Base-by-base conservation (phyloP, 164 flowering plant species). In the Houttuynia cordata region DNA sequence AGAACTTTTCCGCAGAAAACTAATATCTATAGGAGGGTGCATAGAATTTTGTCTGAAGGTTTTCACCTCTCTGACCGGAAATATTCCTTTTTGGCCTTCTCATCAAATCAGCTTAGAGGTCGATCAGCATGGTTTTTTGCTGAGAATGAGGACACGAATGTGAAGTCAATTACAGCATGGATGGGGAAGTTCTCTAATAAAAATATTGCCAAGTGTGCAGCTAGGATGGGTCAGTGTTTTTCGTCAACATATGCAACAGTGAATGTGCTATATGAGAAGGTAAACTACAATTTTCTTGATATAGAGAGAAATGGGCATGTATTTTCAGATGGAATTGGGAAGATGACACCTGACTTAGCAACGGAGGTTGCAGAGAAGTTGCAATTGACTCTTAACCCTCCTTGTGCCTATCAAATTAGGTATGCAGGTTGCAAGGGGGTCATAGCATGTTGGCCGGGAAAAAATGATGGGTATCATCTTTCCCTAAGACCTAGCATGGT, bases 61-160 rank as follows among this genome's bases (percentile, higher is more conserved):
- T 88, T 94, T 67, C 50, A 79, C 58, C 63, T 94, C 57, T 94
- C 96, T 64, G 87, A 96, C 37, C 81, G 96, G 22, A 79, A 65
- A 66, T 94, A 87, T 73, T 74, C 83, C 20, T 91, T 94, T 72
- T 70, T 94, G 60, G 96, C 97, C 19, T 94, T 91, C 66, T 94
- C 97, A 19, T 70, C 96, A 20, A 91, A 87, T 68, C 99, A 94
- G 64, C 71, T 91, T 67, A 78, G 96, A 68, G 99, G 84, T 58
- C 88, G 80, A 23, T 91, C 97, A 22, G 97, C 97, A 10, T 91
- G 99, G 96, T 94, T 94, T 70, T 94, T 88, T 68, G 89, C 99
- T 51, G 93, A 85, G 58, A 75, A 78, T 24, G 52, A 66, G 58
- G 73, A 64, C 0, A 58, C 66, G 55, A 67, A 47, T 23, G 87